Evolutionary conservation across 1,139 yeast species (phyloP).

Genomic region (Nakaseomyces uthaithaninus): DNA sequence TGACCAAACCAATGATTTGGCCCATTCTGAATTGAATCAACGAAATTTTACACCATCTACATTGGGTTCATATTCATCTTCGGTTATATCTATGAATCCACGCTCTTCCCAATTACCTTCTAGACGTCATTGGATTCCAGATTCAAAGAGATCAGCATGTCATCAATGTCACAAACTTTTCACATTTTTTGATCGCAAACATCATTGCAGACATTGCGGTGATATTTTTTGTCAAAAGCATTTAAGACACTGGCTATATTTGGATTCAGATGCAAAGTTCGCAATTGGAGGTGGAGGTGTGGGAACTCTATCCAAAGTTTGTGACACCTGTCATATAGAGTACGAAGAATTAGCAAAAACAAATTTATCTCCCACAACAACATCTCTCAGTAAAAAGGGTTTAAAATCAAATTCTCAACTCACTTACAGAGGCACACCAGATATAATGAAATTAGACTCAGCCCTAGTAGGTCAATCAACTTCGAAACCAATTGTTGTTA

Average conservation of each 20-base stretch:
- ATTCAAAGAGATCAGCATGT: constrained; percentile 55
- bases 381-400: constrained; percentile 3
- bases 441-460: constrained; percentile 9
- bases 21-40: constrained; percentile 1
- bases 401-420: not conserved
- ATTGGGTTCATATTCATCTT: constrained; percentile 4
- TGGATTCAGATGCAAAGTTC: constrained; percentile 65
- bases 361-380: constrained; percentile 25
- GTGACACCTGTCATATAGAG: constrained; percentile 64
- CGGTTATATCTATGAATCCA: constrained; percentile 8
- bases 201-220: constrained; percentile 93
- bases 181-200: constrained; percentile 77
- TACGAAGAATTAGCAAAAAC: constrained; percentile 45
- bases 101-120: constrained; percentile 39
- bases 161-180: constrained; percentile 59
- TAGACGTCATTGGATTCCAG: constrained; percentile 72
- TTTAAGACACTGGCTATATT: constrained; percentile 39
- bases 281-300: constrained; percentile 54
- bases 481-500: constrained; percentile 4
- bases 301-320: constrained; percentile 70
- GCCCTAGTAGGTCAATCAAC: constrained; percentile 5
- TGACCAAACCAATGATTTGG: constrained; percentile 7
- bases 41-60: constrained; percentile 6
- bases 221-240: constrained; percentile 77
- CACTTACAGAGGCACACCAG: not conserved